A percentile compares a stretch with the other conserved stretches of the same genome.
Conservation (phyloP, 1,284 basidiomycete genomes). For the Fomitopsis schrenkii region DNA sequence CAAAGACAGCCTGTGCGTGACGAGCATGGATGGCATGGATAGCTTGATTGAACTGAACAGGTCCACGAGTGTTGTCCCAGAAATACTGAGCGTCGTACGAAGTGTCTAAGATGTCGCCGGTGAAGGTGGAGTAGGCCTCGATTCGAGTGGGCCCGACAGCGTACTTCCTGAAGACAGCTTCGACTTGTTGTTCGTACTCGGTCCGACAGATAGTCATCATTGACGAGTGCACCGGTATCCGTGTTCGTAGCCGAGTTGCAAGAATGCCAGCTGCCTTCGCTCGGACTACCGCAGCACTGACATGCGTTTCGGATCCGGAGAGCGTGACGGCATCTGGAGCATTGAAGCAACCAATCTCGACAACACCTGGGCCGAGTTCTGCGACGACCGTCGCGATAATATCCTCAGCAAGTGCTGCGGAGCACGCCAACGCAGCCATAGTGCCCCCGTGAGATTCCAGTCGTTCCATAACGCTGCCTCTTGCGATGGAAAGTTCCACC, state of each 20-base stretch:
- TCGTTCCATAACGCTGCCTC: constrained; percentile 31
- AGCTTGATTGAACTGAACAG: constrained; percentile 31
- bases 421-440: constrained; percentile 18
- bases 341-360: too few relatives aligned
- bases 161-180: constrained; percentile 24
- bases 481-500: constrained; percentile 34
- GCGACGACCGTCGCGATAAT: too few relatives aligned
- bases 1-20: constrained; percentile 19
- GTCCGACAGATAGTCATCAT: constrained; percentile 29
- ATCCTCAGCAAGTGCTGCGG: too few relatives aligned
- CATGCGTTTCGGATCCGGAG: background rate
- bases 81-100: constrained; percentile 29
- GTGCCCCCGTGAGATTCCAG: constrained; percentile 29
- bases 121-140: constrained; percentile 22
- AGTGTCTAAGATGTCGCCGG: constrained; percentile 17
- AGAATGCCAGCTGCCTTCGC: constrained; percentile 14
- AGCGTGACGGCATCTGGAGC: too few relatives aligned
- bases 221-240: constrained; percentile 29
- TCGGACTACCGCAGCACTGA: background rate
- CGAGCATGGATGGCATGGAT: constrained; percentile 11
- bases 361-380: too few relatives aligned
- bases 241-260: constrained; percentile 28
- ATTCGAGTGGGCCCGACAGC: constrained; percentile 8
- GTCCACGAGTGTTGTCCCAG: constrained; percentile 29
- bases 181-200: constrained; percentile 19